Conservation (phyloP, 805 yeast species). For the Nakazawaea wickerhamii region DNA sequence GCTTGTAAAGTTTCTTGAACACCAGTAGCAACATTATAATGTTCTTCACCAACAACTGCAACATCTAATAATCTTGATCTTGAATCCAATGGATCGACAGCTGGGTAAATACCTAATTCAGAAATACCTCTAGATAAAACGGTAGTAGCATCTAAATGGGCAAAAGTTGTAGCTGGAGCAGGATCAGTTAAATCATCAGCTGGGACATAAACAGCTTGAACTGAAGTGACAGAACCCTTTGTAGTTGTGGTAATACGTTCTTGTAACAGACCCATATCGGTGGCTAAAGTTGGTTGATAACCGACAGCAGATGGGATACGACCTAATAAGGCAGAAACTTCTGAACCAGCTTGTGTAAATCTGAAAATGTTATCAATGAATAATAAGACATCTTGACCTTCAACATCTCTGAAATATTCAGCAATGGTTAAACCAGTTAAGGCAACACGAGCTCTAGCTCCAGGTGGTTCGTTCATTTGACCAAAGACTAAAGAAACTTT, state of each 20-base stretch:
- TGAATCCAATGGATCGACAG: slow-evolving; percentile 99
- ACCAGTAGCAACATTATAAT: slow-evolving; percentile 88
- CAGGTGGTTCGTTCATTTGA: slow-evolving; percentile 99
- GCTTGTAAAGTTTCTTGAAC: slow-evolving; percentile 99
- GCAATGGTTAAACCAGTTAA: slow-evolving; percentile 99
- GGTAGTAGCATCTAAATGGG: slow-evolving; percentile 99
- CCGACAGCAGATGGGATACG: slow-evolving; percentile 99
- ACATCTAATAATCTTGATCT: slow-evolving; percentile 98
- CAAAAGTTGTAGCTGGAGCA: slow-evolving; percentile 99
- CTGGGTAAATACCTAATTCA: slow-evolving; percentile 99
- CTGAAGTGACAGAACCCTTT: slow-evolving; percentile 99
- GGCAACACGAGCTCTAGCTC: slow-evolving; percentile 99
- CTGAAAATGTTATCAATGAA: slow-evolving; percentile 99
- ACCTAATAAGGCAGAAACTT: slow-evolving; percentile 98
- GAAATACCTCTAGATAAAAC: slow-evolving; percentile 99
- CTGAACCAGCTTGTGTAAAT: slow-evolving; percentile 99
- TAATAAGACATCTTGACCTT: slow-evolving; percentile 99
- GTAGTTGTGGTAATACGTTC: slow-evolving; percentile 99
- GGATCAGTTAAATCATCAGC: slow-evolving; percentile 99
- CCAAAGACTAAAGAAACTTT: slow-evolving; percentile 99
- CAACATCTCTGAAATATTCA: slow-evolving; percentile 99
- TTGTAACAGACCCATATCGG: slow-evolving; percentile 99
- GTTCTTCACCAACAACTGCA: slow-evolving; percentile 97
- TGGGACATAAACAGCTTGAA: slow-evolving; percentile 99
- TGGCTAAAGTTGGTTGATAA: slow-evolving; percentile 99